Conservation (phyloP, 2,329 filamentous ascomycete genomes). For the Penicillium sp. region DNA sequence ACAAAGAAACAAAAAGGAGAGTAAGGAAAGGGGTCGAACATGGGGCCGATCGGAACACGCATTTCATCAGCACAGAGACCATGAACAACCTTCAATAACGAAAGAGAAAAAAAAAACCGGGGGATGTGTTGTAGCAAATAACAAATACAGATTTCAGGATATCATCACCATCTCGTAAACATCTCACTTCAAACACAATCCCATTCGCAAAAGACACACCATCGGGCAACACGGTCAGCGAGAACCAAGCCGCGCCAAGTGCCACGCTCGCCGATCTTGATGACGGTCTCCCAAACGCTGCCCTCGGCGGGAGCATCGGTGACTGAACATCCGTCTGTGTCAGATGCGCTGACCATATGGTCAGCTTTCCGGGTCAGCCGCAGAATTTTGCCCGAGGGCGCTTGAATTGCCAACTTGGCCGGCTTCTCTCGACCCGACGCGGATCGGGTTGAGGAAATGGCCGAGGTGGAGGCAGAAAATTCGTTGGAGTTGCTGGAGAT, state of each 20-base stretch:
- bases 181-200: conserved; percentile 45
- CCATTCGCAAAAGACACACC: conserved; percentile 67
- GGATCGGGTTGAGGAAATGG: conserved; percentile 48
- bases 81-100: too few species aligned
- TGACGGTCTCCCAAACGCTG: conserved; percentile 60
- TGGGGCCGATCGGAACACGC: too few species aligned
- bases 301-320: conserved; percentile 44
- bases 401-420: conserved; percentile 91
- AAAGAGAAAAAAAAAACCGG: too few species aligned
- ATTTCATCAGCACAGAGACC: too few species aligned
- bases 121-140: too few species aligned
- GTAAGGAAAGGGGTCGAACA: too few species aligned
- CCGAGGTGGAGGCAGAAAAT: conserved; percentile 42
- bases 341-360: conserved; percentile 35
- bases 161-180: too few species aligned
- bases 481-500: conserved; percentile 42
- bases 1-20: too few species aligned
- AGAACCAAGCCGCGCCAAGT: conserved; percentile 59
- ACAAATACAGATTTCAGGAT: too few species aligned
- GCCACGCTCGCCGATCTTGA: conserved; percentile 60
- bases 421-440: conserved; percentile 58
- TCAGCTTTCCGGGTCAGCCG: conserved; percentile 51
- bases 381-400: conserved; percentile 88
- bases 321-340: conserved; percentile 28
- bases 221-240: conserved; percentile 59